Evolutionary conservation across 1,139 yeast species (phyloP).

Genomic region (Geotrichum citri-aurantii): DNA sequence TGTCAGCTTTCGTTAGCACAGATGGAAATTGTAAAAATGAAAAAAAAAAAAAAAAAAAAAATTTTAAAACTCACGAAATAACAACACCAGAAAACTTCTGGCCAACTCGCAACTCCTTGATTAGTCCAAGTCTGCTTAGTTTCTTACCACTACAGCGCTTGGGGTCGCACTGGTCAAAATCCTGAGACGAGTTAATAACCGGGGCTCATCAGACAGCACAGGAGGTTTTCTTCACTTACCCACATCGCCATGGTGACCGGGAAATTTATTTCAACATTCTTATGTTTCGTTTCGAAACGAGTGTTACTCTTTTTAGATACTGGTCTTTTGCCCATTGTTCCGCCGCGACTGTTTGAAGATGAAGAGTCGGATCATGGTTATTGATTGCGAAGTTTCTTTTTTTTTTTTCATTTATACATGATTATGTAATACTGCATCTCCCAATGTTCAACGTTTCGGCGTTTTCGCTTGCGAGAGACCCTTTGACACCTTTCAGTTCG

Average conservation of each 20-base stretch:
- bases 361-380: background rate
- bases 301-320: slow-evolving; percentile 13
- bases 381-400: background rate
- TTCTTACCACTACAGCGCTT: slow-evolving; percentile 96
- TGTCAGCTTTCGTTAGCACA: background rate
- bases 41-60: background rate
- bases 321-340: slow-evolving; percentile 18
- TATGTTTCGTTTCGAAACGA: slow-evolving; percentile 23
- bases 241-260: slow-evolving; percentile 42
- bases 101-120: slow-evolving; percentile 73
- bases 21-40: background rate
- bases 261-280: slow-evolving; percentile 23
- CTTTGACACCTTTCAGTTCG: too few relatives aligned
- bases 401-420: background rate
- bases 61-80: slow-evolving; percentile 55
- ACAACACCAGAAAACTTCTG: slow-evolving; percentile 89
- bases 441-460: background rate
- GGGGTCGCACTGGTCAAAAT: slow-evolving; percentile 97
- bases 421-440: background rate
- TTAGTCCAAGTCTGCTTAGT: slow-evolving; percentile 79
- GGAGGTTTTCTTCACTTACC: slow-evolving; percentile 26
- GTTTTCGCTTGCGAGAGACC: background rate
- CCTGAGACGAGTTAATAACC: slow-evolving; percentile 35
- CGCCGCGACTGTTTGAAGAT: background rate
- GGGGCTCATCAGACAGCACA: background rate